Percentiles rank a stretch among this genome's conserved stretches.
Conservation (phyloP, 1,284 basidiomycete species). For the Taiwanofungus camphoratus region DNA sequence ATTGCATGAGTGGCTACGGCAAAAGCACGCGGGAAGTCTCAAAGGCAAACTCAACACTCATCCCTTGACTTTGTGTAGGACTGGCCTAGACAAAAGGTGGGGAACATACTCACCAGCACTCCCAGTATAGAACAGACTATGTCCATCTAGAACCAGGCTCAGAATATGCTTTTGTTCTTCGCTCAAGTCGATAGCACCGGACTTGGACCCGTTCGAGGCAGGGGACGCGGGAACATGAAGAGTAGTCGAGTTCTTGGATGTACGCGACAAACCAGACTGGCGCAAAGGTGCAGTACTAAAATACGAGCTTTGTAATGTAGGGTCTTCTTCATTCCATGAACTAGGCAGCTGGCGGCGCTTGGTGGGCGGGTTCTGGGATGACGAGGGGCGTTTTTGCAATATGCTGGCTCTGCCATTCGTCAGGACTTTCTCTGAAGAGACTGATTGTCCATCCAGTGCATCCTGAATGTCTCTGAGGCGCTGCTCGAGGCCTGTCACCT, state of each 20-base stretch:
- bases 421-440: slow-evolving; percentile 17
- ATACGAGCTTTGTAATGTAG: slow-evolving; percentile 19
- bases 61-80: too few relatives aligned
- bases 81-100: too few relatives aligned
- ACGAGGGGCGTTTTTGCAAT: slow-evolving; percentile 41
- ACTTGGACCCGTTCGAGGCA: slow-evolving; percentile 24
- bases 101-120: slow-evolving; percentile 87
- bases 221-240: too few relatives aligned
- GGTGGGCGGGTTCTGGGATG: slow-evolving; percentile 30
- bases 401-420: slow-evolving; percentile 26
- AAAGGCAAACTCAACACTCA: too few relatives aligned
- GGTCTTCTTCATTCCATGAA: slow-evolving; percentile 33
- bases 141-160: slow-evolving; percentile 62
- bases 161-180: slow-evolving; percentile 82
- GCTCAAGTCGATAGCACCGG: slow-evolving; percentile 57
- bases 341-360: slow-evolving; percentile 50
- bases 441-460: slow-evolving; percentile 30
- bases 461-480: slow-evolving; percentile 52
- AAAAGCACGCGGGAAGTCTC: too few relatives aligned
- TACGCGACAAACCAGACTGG: slow-evolving; percentile 10
- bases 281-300: slow-evolving; percentile 21
- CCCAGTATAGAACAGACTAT: slow-evolving; percentile 95
- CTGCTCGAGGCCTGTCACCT: slow-evolving; percentile 26
- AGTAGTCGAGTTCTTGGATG: slow-evolving; percentile 11
- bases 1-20: too few relatives aligned